A percentile compares a stretch with the other conserved stretches of the same genome.
Conservation (phyloP, 768 basidiomycete genomes). For the Tremella fuciformis region DNA sequence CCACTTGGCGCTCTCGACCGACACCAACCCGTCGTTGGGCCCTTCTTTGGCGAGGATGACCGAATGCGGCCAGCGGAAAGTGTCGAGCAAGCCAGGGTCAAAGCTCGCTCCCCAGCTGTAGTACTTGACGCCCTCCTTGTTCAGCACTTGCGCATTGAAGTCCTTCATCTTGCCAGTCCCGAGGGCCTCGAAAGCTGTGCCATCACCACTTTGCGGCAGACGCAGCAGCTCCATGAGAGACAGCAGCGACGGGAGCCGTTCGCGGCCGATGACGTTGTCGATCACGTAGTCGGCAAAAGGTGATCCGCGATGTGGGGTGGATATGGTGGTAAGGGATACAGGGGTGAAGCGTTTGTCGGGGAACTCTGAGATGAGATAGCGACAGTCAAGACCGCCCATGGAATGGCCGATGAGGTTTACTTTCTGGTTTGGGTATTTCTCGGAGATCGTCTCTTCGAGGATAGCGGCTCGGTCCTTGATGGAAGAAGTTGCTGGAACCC, state of each 20-base stretch:
- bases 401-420: constrained; percentile 89
- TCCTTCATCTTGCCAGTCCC: constrained; percentile 77
- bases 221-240: constrained; percentile 65
- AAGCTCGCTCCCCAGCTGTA: constrained; percentile 94
- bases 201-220: constrained; percentile 90
- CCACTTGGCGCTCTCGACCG: constrained; percentile 82
- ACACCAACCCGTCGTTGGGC: constrained; percentile 90
- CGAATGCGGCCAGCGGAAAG: constrained; percentile 72
- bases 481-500: constrained; percentile 88
- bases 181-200: constrained; percentile 85
- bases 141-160: constrained; percentile 83
- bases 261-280: constrained; percentile 52
- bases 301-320: constrained; percentile 91
- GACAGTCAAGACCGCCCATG: constrained; percentile 90
- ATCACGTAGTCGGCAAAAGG: constrained; percentile 77
- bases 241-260: constrained; percentile 54
- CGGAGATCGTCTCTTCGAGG: constrained; percentile 74
- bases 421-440: constrained; percentile 72
- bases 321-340: constrained; percentile 86
- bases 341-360: constrained; percentile 73
- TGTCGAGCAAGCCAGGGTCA: constrained; percentile 83
- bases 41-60: constrained; percentile 84
- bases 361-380: constrained; percentile 80
- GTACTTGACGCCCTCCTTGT: constrained; percentile 75
- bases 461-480: constrained; percentile 85